Conservation (phyloP, 2,329 filamentous ascomycete species). For the Paramyrothecium roridum region DNA sequence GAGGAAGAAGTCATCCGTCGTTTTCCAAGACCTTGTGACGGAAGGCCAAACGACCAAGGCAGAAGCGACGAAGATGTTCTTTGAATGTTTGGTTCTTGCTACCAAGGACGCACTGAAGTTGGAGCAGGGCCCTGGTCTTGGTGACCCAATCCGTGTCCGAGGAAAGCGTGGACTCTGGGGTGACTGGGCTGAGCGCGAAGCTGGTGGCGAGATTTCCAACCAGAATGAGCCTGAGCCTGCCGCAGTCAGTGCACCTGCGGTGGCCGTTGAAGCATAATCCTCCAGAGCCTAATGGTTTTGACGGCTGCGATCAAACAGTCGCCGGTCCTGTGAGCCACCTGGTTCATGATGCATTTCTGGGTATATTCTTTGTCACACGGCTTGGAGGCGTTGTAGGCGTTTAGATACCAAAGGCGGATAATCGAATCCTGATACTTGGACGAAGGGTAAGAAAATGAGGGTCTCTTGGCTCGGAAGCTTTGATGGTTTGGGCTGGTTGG, state of each 20-base stretch:
- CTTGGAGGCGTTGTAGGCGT: constrained; percentile 31
- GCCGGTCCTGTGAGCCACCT: constrained; percentile 5
- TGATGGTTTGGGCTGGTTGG: neutral
- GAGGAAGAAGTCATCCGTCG: constrained; percentile 71
- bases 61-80: constrained; percentile 99
- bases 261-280: constrained; percentile 34
- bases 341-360: constrained; percentile 18
- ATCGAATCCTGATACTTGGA: constrained; percentile 13
- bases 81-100: constrained; percentile 90
- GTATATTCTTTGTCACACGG: constrained; percentile 30
- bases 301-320: no score
- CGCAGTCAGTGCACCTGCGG: constrained; percentile 24
- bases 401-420: constrained; percentile 35
- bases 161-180: constrained; percentile 97
- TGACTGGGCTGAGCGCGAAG: constrained; percentile 82
- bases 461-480: neutral
- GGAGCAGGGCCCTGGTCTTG: constrained; percentile 76
- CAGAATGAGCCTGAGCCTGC: constrained; percentile 41
- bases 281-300: neutral
- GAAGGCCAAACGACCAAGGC: constrained; percentile 76
- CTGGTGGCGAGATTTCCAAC: constrained; percentile 58
- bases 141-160: constrained; percentile 76
- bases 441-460: constrained; percentile 18
- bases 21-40: constrained; percentile 90
- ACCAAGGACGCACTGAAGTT: constrained; percentile 98